Evolutionary conservation across 2,329 filamentous ascomycete species (phyloP).

Genomic region (Fusarium tuaranense): DNA sequence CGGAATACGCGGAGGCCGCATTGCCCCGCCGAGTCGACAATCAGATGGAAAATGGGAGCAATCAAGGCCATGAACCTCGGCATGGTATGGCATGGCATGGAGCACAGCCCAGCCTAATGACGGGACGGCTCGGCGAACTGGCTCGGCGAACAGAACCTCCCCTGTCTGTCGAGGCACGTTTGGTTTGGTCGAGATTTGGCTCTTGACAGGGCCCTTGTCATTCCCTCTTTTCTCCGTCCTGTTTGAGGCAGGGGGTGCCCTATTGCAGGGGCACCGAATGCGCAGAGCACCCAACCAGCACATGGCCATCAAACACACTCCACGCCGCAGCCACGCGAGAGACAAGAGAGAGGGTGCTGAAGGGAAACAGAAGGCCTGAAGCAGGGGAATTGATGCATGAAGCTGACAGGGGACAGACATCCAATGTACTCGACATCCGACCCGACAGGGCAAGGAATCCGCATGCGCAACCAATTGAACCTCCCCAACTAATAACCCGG

Average conservation of each 20-base stretch:
- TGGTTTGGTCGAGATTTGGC: conserved; percentile 15
- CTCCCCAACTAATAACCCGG: conserved; percentile 10
- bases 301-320: conserved; percentile 23
- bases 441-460: conserved; percentile 11
- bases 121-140: conserved; percentile 26
- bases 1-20: neutral
- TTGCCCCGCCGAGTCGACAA: conserved; percentile 5
- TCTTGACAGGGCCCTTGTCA: neutral
- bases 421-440: conserved; percentile 1
- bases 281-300: conserved; percentile 21
- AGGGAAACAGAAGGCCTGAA: conserved; percentile 3
- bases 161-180: conserved; percentile 18
- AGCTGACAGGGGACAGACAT: conserved; percentile 10
- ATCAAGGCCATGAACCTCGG: conserved; percentile 18
- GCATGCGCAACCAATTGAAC: conserved; percentile 25
- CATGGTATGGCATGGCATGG: neutral
- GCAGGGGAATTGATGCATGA: conserved; percentile 6
- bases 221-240: conserved; percentile 20
- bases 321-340: conserved; percentile 17
- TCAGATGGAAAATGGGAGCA: conserved; percentile 5
- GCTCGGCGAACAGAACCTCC: conserved; percentile 24
- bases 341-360: conserved; percentile 2
- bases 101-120: conserved; percentile 5
- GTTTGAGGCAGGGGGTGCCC: conserved; percentile 4
- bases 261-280: neutral